Evolutionary conservation across 108 stramenopile genomes (phyloP), one percentile per base, ranked within the genome.

Genomic region (Conticribra guillardii): DNA sequence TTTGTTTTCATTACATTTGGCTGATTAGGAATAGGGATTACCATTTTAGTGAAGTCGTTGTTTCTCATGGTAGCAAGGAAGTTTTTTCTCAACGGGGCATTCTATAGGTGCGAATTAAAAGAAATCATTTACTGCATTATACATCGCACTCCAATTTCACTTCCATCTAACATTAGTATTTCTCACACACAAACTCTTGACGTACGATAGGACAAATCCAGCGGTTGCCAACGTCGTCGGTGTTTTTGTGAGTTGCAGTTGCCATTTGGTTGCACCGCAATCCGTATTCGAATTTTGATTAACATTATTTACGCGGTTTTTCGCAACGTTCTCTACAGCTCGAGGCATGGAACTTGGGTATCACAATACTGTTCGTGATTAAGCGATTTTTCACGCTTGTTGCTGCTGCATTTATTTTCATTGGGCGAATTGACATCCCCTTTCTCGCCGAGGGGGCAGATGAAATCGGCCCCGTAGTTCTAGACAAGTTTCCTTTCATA

Each of bases 351-450:
- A 73, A 63, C 22, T 30, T 64, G 46, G 71, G 61, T 17, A 62
- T 87, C 34, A 67, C 60, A 4, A 64, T 69, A 18, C 34, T 58
- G 4, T 84, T 79, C 51, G 56, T 84, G 17, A 23, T 84, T 14
- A 68, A 65, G 2, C 71, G 85, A 23, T 48, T 79, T 47, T 66
- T 70, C 26, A 87, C 73, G 50, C 47, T 87, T 37, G n/a, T 76
- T 0, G 4, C 79, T 4, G 41, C 52, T 47, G 65, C 81, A 18
- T 54, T 62, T 31, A 26, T 84, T 11, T 80, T 59, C 45, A 71
- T 85, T 31, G 84, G 81, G 16, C 64, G 84, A 0, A 73, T 88
- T 30, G 90, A 91, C 59, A 65, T 66, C 17, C 82, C 84, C 1
- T 85, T 88, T 23, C 60, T 91, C 19, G 76, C 84, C 26, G 74